Evolutionary conservation across 2,329 filamentous ascomycete genomes (phyloP).

Genomic region (Microthyrium microscopicum): DNA sequence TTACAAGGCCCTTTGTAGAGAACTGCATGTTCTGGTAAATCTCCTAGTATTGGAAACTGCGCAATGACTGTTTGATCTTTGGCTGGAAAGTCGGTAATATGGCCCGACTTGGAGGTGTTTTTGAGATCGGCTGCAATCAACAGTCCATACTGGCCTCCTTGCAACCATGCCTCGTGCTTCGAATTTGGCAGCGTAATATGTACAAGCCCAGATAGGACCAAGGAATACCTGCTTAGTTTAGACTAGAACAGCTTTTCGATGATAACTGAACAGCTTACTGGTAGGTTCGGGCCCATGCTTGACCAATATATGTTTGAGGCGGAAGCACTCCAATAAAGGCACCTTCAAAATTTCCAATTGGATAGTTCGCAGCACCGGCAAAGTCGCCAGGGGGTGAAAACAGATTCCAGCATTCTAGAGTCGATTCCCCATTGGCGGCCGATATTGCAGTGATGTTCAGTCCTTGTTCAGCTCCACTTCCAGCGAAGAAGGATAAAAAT

Average conservation of each 20-base stretch:
- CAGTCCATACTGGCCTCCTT: conserved; percentile 8
- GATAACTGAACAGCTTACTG: conserved; percentile 6
- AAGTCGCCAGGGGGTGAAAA: too few relatives aligned
- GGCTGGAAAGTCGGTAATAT: conserved; percentile 26
- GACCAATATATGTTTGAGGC: conserved; percentile 6
- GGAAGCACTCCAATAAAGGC: conserved; percentile 8
- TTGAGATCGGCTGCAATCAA: conserved; percentile 27
- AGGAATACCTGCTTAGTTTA: conserved; percentile 3
- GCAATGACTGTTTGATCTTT: conserved; percentile 21
- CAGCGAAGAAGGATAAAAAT: too few relatives aligned
- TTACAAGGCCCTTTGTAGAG: conserved; percentile 25
- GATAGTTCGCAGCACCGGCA: conserved; percentile 7
- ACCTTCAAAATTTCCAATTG: conserved; percentile 5
- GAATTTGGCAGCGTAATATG: conserved; percentile 7
- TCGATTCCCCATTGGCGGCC: conserved; percentile 3
- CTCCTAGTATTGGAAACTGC: conserved; percentile 21
- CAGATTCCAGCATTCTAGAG: conserved; percentile 9
- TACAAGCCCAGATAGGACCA: conserved; percentile 8
- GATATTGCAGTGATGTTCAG: conserved; percentile 10
- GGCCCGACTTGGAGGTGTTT: conserved; percentile 24
- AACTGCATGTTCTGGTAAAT: conserved; percentile 23
- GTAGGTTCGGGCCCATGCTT: conserved; percentile 2
- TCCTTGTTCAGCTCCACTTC: too few relatives aligned
- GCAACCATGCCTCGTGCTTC: conserved; percentile 8
- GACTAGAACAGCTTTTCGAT: not conserved